phyloP scores from a whole-genome alignment of 2,329 filamentous ascomycete genomes.

The Phaeophleospora eucalypticola region DNA sequence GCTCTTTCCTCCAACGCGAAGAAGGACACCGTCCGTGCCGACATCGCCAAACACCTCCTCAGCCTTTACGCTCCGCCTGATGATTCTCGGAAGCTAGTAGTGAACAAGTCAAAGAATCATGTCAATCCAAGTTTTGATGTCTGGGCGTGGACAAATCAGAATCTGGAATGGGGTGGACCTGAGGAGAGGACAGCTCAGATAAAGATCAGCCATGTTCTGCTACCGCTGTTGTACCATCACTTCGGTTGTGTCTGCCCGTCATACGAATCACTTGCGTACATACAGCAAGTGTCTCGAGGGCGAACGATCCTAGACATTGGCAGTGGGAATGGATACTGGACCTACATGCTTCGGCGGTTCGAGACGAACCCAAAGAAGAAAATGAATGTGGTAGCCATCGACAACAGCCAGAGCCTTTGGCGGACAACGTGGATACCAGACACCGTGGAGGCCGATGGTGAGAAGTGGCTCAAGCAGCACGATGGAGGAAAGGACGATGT shows the following conservation, averaged over 20 bases:
- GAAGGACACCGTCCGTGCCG: slow-evolving; percentile 57
- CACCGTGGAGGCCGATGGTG: slow-evolving; percentile 60
- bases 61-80: slow-evolving; percentile 50
- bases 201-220: slow-evolving; percentile 60
- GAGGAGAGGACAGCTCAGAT: slow-evolving; percentile 49
- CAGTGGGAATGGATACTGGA: slow-evolving; percentile 72
- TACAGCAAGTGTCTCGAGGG: slow-evolving; percentile 52
- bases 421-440: slow-evolving; percentile 65
- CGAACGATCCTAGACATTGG: slow-evolving; percentile 62
- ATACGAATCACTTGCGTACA: slow-evolving; percentile 60
- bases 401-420: slow-evolving; percentile 66
- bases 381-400: slow-evolving; percentile 54
- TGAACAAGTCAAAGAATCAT: slow-evolving; percentile 42
- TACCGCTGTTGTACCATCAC: slow-evolving; percentile 73
- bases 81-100: slow-evolving; percentile 27
- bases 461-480: slow-evolving; percentile 52
- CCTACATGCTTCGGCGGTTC: slow-evolving; percentile 62
- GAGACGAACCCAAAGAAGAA: slow-evolving; percentile 39
- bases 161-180: slow-evolving; percentile 64
- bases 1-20: slow-evolving; percentile 63
- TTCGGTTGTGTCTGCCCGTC: slow-evolving; percentile 70
- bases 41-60: slow-evolving; percentile 55
- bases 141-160: slow-evolving; percentile 61
- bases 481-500: slow-evolving; percentile 53
- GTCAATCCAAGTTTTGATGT: slow-evolving; percentile 65